Evolutionary conservation across 2,329 filamentous ascomycete species (phyloP).

Genomic region (Cytospora leucostoma): DNA sequence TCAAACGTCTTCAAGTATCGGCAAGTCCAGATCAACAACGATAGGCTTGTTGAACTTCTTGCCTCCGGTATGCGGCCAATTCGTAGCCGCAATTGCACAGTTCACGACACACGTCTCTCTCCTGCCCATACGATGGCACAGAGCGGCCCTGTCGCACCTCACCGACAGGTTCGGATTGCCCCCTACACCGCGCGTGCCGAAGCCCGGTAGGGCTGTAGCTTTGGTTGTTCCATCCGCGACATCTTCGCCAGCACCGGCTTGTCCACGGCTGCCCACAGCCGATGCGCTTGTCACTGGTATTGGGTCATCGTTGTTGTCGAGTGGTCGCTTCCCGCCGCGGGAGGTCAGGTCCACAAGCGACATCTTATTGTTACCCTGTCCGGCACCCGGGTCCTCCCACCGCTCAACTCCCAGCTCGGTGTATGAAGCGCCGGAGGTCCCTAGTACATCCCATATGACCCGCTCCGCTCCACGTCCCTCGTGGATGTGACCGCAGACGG

Average conservation of each 20-base stretch:
- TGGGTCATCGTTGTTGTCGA: slow-evolving; percentile 50
- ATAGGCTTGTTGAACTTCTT: slow-evolving; percentile 76
- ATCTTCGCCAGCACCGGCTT: slow-evolving; percentile 2
- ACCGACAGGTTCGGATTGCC: slow-evolving; percentile 42
- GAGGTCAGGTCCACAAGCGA: slow-evolving; percentile 63
- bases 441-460: slow-evolving; percentile 59
- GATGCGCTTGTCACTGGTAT: background rate
- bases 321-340: slow-evolving; percentile 40
- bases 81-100: slow-evolving; percentile 71
- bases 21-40: slow-evolving; percentile 78
- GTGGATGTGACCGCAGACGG: slow-evolving; percentile 74
- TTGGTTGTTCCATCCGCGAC: slow-evolving; percentile 10
- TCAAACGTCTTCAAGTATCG: slow-evolving; percentile 48
- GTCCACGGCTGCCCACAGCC: background rate
- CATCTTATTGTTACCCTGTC: slow-evolving; percentile 58
- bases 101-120: slow-evolving; percentile 79
- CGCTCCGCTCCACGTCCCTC: slow-evolving; percentile 64
- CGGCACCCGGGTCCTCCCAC: slow-evolving; percentile 62
- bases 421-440: slow-evolving; percentile 41
- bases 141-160: slow-evolving; percentile 44
- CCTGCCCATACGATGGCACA: slow-evolving; percentile 48
- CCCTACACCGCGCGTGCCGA: slow-evolving; percentile 43
- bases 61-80: slow-evolving; percentile 62
- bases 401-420: slow-evolving; percentile 45
- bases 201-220: slow-evolving; percentile 30